Conservation (phyloP, 345 rosid species). For the Eucalyptus microcorys region DNA sequence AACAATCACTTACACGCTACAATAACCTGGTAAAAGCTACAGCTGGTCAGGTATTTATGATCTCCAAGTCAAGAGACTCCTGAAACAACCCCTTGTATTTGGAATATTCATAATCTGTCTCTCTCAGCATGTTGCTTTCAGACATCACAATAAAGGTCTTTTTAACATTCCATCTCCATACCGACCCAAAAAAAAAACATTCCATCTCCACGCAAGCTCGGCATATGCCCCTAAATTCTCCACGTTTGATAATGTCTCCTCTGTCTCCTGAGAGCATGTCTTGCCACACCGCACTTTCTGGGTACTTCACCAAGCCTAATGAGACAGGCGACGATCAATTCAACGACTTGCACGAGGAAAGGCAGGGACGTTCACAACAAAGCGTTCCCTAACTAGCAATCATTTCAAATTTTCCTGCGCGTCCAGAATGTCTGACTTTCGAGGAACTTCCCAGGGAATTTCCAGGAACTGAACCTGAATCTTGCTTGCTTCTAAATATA, state of each 20-base stretch:
- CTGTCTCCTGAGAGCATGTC: not conserved
- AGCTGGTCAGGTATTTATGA: not conserved
- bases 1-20: not conserved
- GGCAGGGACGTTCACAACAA: not conserved
- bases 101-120: not conserved
- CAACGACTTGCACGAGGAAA: not conserved
- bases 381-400: not conserved
- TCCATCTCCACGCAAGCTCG: not conserved
- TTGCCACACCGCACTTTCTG: not conserved
- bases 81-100: not conserved
- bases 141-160: not conserved
- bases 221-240: not conserved
- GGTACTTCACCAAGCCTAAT: not conserved
- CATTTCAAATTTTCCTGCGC: not conserved
- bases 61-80: not conserved
- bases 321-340: not conserved
- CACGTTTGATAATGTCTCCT: not conserved
- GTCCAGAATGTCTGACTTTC: not conserved
- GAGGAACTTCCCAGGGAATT: not conserved
- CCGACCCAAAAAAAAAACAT: no score
- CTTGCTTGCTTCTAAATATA: not conserved
- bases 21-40: not conserved
- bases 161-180: not conserved
- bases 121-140: not conserved
- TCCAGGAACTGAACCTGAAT: not conserved